phyloP scores from a whole-genome alignment of 2,329 filamentous ascomycete species.

The Microcyclospora pomicola region DNA sequence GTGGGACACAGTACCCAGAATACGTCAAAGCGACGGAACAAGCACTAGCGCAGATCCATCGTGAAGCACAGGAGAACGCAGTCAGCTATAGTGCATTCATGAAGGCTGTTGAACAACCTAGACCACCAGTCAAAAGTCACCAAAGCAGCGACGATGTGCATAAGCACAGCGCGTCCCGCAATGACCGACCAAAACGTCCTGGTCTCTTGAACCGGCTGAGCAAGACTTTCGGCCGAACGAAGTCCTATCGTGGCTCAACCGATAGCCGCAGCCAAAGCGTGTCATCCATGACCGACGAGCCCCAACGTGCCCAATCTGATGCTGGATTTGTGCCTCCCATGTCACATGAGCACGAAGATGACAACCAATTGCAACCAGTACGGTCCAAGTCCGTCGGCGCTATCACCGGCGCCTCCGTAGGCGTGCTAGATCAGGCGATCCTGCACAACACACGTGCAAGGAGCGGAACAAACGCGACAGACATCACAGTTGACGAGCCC shows the following conservation, averaged over 20 bases:
- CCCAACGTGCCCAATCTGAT: slow-evolving; percentile 17
- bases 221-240: slow-evolving; percentile 11
- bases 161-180: background rate
- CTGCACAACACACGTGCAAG: slow-evolving; percentile 13
- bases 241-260: slow-evolving; percentile 2
- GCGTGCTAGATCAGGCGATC: slow-evolving; percentile 6
- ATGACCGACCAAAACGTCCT: slow-evolving; percentile 13
- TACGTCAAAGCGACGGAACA: slow-evolving; percentile 29
- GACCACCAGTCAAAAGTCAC: slow-evolving; percentile 3
- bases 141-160: background rate
- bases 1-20: slow-evolving; percentile 29
- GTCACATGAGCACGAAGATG: slow-evolving; percentile 11
- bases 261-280: slow-evolving; percentile 3
- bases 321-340: slow-evolving; percentile 6
- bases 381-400: slow-evolving; percentile 10
- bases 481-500: slow-evolving; percentile 6
- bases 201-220: slow-evolving; percentile 15
- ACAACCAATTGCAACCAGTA: slow-evolving; percentile 6
- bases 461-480: slow-evolving; percentile 16
- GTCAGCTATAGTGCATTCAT: slow-evolving; percentile 1
- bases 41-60: slow-evolving; percentile 31
- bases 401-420: slow-evolving; percentile 4
- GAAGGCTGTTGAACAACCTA: slow-evolving; percentile 2
- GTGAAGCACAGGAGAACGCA: slow-evolving; percentile 15
- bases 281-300: slow-evolving; percentile 8